Evolutionary conservation across 2,329 filamentous ascomycete genomes (phyloP).

Genomic region (Phialophora macrospora): DNA sequence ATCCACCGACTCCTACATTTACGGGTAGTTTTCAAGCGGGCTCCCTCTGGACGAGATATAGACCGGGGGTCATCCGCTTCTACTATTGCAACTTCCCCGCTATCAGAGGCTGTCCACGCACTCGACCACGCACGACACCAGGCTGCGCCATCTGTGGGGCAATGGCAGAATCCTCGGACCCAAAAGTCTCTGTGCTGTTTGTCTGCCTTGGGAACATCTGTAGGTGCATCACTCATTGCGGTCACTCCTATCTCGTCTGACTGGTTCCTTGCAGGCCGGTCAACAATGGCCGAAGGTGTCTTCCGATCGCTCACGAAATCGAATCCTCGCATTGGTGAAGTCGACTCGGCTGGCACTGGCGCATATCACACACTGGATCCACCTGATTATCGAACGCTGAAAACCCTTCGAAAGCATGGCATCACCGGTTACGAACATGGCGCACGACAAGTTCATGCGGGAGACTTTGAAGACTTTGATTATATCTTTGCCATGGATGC

Average conservation of each 20-base stretch:
- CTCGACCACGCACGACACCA: background rate
- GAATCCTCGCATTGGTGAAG: slow-evolving; percentile 64
- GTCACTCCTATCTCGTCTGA: slow-evolving; percentile 18
- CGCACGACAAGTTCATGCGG: slow-evolving; percentile 71
- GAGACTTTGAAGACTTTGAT: slow-evolving; percentile 84
- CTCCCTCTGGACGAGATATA: background rate
- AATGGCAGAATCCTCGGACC: slow-evolving; percentile 28
- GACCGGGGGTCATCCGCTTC: background rate
- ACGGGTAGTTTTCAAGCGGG: background rate
- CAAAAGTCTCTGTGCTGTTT: slow-evolving; percentile 75
- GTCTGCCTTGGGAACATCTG: slow-evolving; percentile 98
- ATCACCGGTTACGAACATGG: slow-evolving; percentile 77
- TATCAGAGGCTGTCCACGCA: slow-evolving; percentile 18
- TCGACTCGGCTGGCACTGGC: slow-evolving; percentile 90
- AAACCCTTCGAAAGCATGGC: slow-evolving; percentile 72
- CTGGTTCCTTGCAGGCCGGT: slow-evolving; percentile 57
- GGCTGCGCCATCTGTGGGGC: slow-evolving; percentile 21
- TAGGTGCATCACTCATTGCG: slow-evolving; percentile 40
- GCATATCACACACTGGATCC: slow-evolving; percentile 79
- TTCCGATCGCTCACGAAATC: slow-evolving; percentile 68
- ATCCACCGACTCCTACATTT: background rate
- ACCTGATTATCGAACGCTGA: slow-evolving; percentile 83
- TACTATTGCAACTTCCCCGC: background rate
- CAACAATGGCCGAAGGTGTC: slow-evolving; percentile 94
- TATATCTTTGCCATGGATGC: slow-evolving; percentile 96